These are phyloP conservation scores for Mortierella sp. DNA, from an alignment of 371 early-diverging fungal genomes.

Conservation along the genomic window DNA sequence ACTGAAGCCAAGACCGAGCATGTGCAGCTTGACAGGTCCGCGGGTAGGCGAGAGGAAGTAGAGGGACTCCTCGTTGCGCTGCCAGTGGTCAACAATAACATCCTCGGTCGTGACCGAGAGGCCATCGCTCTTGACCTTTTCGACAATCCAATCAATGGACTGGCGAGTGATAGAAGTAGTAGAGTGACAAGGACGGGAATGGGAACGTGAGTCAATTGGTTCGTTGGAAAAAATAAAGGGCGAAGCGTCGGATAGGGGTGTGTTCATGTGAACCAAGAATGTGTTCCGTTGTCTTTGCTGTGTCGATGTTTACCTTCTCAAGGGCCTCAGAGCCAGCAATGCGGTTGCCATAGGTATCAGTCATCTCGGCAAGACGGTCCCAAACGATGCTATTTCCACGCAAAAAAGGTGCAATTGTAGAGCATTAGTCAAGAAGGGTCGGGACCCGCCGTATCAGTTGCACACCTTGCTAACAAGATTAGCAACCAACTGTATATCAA, in stretches of 20 bases:
- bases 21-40: constrained; percentile 58
- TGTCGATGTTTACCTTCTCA: constrained; percentile 40
- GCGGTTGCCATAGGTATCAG: constrained; percentile 69
- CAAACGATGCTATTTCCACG: constrained; percentile 59
- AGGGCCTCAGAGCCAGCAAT: constrained; percentile 62
- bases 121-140: constrained; percentile 54
- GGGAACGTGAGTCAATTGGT: background rate
- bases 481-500: background rate
- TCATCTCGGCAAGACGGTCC: constrained; percentile 74
- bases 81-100: constrained; percentile 64
- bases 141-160: constrained; percentile 67
- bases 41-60: constrained; percentile 63
- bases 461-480: background rate
- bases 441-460: background rate
- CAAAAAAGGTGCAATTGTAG: background rate
- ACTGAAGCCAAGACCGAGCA: constrained; percentile 70
- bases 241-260: background rate
- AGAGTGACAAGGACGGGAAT: too few species aligned
- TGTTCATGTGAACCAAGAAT: background rate
- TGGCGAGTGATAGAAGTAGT: too few species aligned
- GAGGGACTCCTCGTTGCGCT: constrained; percentile 63
- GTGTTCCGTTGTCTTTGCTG: background rate
- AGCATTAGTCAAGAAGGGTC: too few species aligned
- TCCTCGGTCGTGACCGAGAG: constrained; percentile 65
- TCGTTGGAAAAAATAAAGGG: background rate